These are phyloP conservation scores for Noccaea caerulescens DNA, from an alignment of 345 rosid species.

Conservation along the genomic window DNA sequence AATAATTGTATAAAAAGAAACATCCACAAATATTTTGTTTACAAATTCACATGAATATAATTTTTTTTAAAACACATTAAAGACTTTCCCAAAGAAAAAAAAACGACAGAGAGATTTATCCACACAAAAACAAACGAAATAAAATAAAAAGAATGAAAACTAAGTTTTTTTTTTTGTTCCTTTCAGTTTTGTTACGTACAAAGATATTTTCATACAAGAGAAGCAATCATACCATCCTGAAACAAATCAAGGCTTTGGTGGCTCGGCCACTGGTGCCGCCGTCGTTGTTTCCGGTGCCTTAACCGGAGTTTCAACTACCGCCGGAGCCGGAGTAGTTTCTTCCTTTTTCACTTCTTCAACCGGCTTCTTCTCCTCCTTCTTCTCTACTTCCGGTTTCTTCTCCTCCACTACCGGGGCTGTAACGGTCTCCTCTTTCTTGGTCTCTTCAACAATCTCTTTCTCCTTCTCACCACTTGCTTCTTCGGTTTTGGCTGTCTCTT, in stretches of 20 bases:
- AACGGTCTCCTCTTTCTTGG: constrained; percentile 51
- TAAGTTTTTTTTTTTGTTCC: constrained; percentile 12
- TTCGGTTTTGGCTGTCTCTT: constrained; percentile 42
- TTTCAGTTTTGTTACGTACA: constrained; percentile 37
- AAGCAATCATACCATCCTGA: constrained; percentile 24
- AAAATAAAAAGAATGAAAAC: constrained; percentile 49
- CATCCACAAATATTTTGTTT: constrained; percentile 22
- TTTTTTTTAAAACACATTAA: constrained; percentile 10
- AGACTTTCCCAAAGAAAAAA: constrained; percentile 23
- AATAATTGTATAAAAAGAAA: constrained; percentile 19
- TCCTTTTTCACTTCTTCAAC: constrained; percentile 55
- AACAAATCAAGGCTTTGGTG: constrained; percentile 57
- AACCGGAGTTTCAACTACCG: constrained; percentile 35
- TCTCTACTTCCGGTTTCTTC: constrained; percentile 40
- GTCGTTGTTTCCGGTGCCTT: constrained; percentile 36
- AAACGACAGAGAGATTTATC: constrained; percentile 29
- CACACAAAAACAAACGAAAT: constrained; percentile 41
- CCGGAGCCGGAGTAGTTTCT: constrained; percentile 36
- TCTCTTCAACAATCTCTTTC: constrained; percentile 55
- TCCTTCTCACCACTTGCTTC: constrained; percentile 47
- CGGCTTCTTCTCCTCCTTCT: constrained; percentile 46
- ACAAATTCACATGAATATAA: constrained; percentile 41
- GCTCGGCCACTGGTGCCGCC: constrained; percentile 39
- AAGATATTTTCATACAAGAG: constrained; percentile 35
- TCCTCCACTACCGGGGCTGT: constrained; percentile 35